Evolutionary conservation across 2,329 filamentous ascomycete genomes (phyloP), one percentile per base, ranked within the genome.

Genomic region (Coccinonectria pachysandricola): DNA sequence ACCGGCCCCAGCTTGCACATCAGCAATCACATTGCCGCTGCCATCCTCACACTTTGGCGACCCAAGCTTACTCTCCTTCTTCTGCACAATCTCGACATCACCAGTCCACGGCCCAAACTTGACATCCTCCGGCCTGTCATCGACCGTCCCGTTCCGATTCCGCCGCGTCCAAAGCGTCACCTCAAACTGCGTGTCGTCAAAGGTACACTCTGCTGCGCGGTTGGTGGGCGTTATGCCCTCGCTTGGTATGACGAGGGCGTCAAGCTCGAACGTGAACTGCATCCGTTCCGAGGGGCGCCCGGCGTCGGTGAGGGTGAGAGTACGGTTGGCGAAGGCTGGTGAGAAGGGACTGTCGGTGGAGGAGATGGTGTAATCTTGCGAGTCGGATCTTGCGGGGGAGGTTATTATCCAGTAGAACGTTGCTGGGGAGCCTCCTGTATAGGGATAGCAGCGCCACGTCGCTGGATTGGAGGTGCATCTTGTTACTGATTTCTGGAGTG

Each of bases 381-480:
- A 38, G 21, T 57, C 53, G n/a, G 44, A 34, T 4, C 56, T 44
- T 3, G 51, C 50, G n/a, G n/a, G n/a, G n/a, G n/a, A n/a, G n/a
- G n/a, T n/a, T 31, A 82, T 73, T 31, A 68, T 59, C 75, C 75
- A 81, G 46, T 69, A 63, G 49, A 79, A 78, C 6, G 62, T 68
- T 0, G 68, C 59, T 4, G 61, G 46, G 4, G 55, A 53, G 12
- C 58, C 54, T 8, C 37, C 24, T 4, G 52, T 52, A 42, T 66
- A 69, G 2, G 75, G 73, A 34, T 65, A 70, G 56, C 77, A 82
- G 28, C 59, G 59, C 71, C 75, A 82, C 1, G 72, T 72, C 4
- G 59, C 52, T 0, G 66, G 37, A 38, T 71, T 65, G 9, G 67
- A 62, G 1, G 72, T 75, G 51, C 78, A 82, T 24, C 59, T 59